Evolutionary conservation across 140 eudicot species (phyloP).

Genomic region (Erigeron philadelphicus): DNA sequence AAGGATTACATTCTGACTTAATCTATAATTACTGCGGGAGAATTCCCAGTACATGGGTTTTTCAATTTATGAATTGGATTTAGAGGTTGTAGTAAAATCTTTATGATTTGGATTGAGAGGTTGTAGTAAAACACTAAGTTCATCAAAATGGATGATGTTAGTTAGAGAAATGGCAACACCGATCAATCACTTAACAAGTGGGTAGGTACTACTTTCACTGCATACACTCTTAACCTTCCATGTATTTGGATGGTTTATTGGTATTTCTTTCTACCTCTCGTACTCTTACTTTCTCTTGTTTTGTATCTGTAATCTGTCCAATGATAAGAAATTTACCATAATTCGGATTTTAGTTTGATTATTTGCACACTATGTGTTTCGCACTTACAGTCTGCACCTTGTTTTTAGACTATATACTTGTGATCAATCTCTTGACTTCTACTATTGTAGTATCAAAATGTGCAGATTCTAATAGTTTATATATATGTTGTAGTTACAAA

Average conservation of each 20-base stretch:
- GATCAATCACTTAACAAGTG: neutral
- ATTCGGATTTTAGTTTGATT: neutral
- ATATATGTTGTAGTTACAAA: too few species aligned
- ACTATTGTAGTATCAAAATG: too few species aligned
- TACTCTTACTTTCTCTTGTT: neutral
- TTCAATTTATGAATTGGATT: slow-evolving; percentile 6
- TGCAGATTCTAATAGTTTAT: too few species aligned
- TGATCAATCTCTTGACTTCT: too few species aligned
- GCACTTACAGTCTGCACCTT: neutral
- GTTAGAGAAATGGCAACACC: neutral
- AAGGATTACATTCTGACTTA: neutral
- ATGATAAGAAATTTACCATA: neutral
- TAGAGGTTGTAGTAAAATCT: neutral
- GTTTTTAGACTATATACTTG: neutral
- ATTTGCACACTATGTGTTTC: neutral
- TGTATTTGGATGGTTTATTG: neutral
- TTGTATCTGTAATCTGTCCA: neutral
- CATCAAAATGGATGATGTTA: neutral
- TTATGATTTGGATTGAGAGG: slow-evolving; percentile 9
- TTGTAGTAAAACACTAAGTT: neutral
- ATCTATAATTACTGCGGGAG: neutral
- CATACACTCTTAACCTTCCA: neutral
- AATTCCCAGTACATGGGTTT: neutral
- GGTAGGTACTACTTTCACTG: neutral
- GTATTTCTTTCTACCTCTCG: neutral